phyloP scores from a whole-genome alignment of 768 basidiomycete species.

The Boletus rex-veris region DNA sequence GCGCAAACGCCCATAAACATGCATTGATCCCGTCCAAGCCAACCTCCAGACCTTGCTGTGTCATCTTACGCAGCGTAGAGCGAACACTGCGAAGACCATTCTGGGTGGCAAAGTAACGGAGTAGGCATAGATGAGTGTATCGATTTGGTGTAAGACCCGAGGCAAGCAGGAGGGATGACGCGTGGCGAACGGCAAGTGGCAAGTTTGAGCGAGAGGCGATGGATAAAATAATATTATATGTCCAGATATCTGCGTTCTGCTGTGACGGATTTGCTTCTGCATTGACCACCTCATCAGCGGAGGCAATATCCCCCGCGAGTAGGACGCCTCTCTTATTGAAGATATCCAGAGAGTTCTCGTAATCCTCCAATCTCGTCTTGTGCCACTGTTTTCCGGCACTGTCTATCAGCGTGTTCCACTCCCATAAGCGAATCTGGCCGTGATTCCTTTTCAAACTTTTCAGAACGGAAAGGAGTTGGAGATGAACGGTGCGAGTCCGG shows the following conservation, averaged over 20 bases:
- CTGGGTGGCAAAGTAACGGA: slow-evolving; percentile 51
- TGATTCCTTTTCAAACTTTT: slow-evolving; percentile 53
- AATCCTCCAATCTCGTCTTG: slow-evolving; percentile 53
- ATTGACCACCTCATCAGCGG: slow-evolving; percentile 11
- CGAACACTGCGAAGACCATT: slow-evolving; percentile 53
- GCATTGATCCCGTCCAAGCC: slow-evolving; percentile 67
- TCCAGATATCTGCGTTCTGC: slow-evolving; percentile 57
- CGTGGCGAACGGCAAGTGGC: slow-evolving; percentile 44
- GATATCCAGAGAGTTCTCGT: slow-evolving; percentile 55
- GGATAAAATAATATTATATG: slow-evolving; percentile 64
- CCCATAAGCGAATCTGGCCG: slow-evolving; percentile 53
- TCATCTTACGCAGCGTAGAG: slow-evolving; percentile 50
- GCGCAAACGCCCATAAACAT: slow-evolving; percentile 66
- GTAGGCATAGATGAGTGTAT: slow-evolving; percentile 57
- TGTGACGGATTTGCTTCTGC: not conserved
- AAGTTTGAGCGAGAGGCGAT: slow-evolving; percentile 56
- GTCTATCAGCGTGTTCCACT: slow-evolving; percentile 77
- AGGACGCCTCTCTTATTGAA: slow-evolving; percentile 57
- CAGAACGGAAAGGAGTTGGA: slow-evolving; percentile 67
- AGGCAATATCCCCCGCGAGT: not conserved
- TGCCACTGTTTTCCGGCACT: slow-evolving; percentile 65
- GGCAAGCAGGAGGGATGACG: slow-evolving; percentile 48
- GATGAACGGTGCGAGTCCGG: slow-evolving; percentile 57
- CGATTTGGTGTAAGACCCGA: slow-evolving; percentile 57
- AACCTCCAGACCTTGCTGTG: slow-evolving; percentile 46